Evolutionary conservation across 2,329 filamentous ascomycete genomes (phyloP).

Genomic region (Cercospora nicotianae): DNA sequence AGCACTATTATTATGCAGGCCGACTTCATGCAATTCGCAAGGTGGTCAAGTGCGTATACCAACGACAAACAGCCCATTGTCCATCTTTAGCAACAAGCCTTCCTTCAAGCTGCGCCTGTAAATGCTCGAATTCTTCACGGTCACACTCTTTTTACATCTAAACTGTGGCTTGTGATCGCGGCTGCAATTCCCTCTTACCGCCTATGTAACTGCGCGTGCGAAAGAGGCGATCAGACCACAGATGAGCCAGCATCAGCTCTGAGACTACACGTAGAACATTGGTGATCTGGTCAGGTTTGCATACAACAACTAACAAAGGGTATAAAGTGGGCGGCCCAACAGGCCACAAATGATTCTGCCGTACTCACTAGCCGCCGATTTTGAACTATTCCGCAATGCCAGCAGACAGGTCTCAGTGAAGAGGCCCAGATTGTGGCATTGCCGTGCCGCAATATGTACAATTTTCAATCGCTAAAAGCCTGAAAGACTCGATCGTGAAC

Average conservation of each 20-base stretch:
- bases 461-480: neutral
- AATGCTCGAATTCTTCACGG: neutral
- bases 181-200: neutral
- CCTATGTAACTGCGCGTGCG: too few relatives aligned
- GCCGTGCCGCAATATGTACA: neutral
- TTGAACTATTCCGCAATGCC: neutral
- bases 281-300: neutral
- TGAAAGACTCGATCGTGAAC: neutral
- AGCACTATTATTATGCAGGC: neutral
- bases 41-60: neutral
- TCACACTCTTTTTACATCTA: neutral
- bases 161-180: neutral
- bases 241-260: neutral
- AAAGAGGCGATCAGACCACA: neutral
- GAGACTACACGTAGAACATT: neutral
- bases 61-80: neutral
- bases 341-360: neutral
- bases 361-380: neutral
- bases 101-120: neutral
- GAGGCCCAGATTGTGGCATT: neutral
- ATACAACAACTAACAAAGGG: slow-evolving; percentile 18
- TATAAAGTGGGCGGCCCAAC: slow-evolving; percentile 14
- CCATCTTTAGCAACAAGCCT: neutral
- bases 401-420: neutral
- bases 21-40: neutral